Base-by-base conservation (phyloP, 2,329 filamentous ascomycete species). In the Diaporthe sp. region DNA sequence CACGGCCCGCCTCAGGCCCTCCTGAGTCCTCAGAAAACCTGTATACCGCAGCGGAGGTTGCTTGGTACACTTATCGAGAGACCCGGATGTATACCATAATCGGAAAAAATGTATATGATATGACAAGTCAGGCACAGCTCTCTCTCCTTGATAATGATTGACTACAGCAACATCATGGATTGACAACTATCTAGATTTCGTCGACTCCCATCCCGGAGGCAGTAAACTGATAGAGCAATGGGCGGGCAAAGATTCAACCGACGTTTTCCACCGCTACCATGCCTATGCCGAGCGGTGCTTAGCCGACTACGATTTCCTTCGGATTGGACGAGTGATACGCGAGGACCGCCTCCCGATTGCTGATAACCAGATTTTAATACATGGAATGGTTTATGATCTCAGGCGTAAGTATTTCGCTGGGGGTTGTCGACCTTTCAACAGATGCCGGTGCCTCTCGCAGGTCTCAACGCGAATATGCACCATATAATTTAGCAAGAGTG, bases 381-480 rank as follows among this genome's bases (percentile, higher is more conserved):
- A 68, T 30, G 63, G 63, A 6, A 37, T 68, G 32, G 63, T 68
- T 4, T 68, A 68, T n/a, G 47, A 68, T 39, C 63, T 68, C 17
- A 27, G 13, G 4, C 30, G 63, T 68, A 53, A 68, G 63, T 39
- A 17, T 19, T 13, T 51, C 19, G 3, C 9, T 9, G 42, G 25
- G 15, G 37, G 37, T 19, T 42, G 44, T 22, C 15, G 15, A 27
- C 4, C 13, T 19, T 30, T 25, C 22, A 19, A 15, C 12, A 6
- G 2, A n/a, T 17, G 12, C 12, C 12, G 13, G 7, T 5, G n/a
- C 12, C 7, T 19, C 22, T 19, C 13, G 12, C 32, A 39, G 4
- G 19, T 10, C 17, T 19, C 4, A 3, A 25, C 10, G 22, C 22
- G n/a, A 35, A 27, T 2, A 9, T 10, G 7, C 22, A 58, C 5